Evolutionary conservation across 148 eudicot genomes (phyloP), one percentile per base, ranked within the genome.

Genomic region (Arctostaphylos glauca): DNA sequence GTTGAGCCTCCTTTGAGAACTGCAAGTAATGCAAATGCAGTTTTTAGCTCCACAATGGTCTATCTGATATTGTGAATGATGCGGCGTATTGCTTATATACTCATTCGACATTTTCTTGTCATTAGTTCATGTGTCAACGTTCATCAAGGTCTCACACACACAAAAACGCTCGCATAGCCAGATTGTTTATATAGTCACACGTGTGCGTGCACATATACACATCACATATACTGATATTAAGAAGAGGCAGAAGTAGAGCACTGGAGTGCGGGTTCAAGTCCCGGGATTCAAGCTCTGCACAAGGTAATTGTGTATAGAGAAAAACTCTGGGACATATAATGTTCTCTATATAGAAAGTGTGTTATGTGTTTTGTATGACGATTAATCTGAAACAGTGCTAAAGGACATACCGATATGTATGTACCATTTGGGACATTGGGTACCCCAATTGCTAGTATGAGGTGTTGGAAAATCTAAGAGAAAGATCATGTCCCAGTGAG

Each of bases 401-500:
- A 62, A 60, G 23, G 23, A 62, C 7, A 4, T n/a, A 8, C 9
- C 3, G 25, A 25, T 60, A 21, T 25, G 6, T n/a, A 21, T n/a
- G 59, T 55, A 55, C 67, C 67, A 62, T 23, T 62, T 62, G 21
- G 68, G 68, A 62, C 68, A 14, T 9, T 62, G 2, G 15, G 47
- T 48, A 31, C 54, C 9, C 23, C 54, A 74, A 74, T 7, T 9
- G 4, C 2, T 0, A 74, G 6, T 74, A 18, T 44, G 16, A 73
- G 16, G 46, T 25, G 23, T 31, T 66, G 10, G 18, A 13, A 19
- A 74, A 47, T 53, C 13, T 13, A 5, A 74, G 49, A n/a, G 52
- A 76, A 76, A 76, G 79, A 76, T 76, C 79, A 31, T 76, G 79
- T 76, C 56, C 7, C 12, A 21, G 13, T 23, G 54, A 48, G 15